phyloP scores from a whole-genome alignment of 495 filamentous ascomycete genomes.

The Collariella sp. region DNA sequence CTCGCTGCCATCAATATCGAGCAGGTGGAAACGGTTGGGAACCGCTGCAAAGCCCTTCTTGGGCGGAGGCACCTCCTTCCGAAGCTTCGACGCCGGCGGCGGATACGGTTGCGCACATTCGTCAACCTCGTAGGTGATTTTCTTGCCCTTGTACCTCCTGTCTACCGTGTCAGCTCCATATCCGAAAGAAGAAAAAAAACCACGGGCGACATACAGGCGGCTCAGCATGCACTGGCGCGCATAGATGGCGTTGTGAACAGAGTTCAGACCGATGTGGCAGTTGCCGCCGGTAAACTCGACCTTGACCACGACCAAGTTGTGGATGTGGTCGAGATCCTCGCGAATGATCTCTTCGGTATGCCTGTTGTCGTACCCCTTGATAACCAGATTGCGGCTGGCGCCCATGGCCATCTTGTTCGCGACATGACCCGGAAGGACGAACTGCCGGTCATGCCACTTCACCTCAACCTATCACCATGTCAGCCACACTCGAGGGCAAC shows the following conservation, averaged over 20 bases:
- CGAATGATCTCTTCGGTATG: conserved; percentile 59
- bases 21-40: conserved; percentile 57
- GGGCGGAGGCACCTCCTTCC: conserved; percentile 27
- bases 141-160: conserved; percentile 61
- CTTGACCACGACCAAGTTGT: conserved; percentile 64
- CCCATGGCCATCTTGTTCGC: conserved; percentile 57
- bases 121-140: conserved; percentile 64
- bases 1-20: conserved; percentile 42
- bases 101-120: conserved; percentile 60
- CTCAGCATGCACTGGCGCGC: conserved; percentile 75
- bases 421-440: conserved; percentile 56
- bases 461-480: conserved; percentile 49
- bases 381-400: conserved; percentile 69
- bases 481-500: not conserved
- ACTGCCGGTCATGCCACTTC: conserved; percentile 67
- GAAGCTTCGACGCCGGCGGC: conserved; percentile 15
- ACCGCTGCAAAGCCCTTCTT: conserved; percentile 31
- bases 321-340: conserved; percentile 73
- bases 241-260: conserved; percentile 66
- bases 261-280: conserved; percentile 65
- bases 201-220: conserved; percentile 34
- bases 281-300: conserved; percentile 49
- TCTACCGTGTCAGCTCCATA: conserved; percentile 1
- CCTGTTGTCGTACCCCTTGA: conserved; percentile 47
- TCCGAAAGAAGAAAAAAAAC: not conserved